These are phyloP conservation scores for Nepenthes gracilis DNA, from an alignment of 148 eudicot genomes.

Conservation along the genomic window DNA sequence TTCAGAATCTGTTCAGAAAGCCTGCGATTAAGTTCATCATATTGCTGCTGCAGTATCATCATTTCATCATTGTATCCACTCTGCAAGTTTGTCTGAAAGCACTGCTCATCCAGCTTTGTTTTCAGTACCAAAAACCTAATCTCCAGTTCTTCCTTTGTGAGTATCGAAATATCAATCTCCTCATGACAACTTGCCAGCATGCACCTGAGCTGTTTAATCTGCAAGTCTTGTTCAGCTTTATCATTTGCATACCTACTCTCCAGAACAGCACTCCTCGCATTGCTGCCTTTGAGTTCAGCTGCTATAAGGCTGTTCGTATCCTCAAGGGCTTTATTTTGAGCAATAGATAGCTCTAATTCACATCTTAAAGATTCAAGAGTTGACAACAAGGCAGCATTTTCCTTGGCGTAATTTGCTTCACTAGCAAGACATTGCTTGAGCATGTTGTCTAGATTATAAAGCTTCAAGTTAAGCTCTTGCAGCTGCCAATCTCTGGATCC, in stretches of 20 bases:
- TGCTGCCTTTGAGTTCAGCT: slow-evolving; percentile 33
- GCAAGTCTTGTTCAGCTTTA: slow-evolving; percentile 15
- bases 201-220: slow-evolving; percentile 16
- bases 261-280: slow-evolving; percentile 17
- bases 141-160: slow-evolving; percentile 49
- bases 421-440: slow-evolving; percentile 27
- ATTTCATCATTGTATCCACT: slow-evolving; percentile 30
- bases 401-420: slow-evolving; percentile 32
- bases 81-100: slow-evolving; percentile 10
- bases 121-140: slow-evolving; percentile 32
- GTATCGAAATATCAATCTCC: slow-evolving; percentile 37
- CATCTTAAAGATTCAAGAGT: slow-evolving; percentile 31
- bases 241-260: slow-evolving; percentile 14
- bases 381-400: slow-evolving; percentile 28
- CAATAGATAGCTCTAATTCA: slow-evolving; percentile 27
- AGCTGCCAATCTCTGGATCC: slow-evolving; percentile 19
- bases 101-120: slow-evolving; percentile 42
- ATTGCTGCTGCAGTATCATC: slow-evolving; percentile 26
- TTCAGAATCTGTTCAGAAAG: slow-evolving; percentile 72
- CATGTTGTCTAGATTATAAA: slow-evolving; percentile 21
- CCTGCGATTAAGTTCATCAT: slow-evolving; percentile 45
- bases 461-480: slow-evolving; percentile 26
- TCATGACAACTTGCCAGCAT: slow-evolving; percentile 21
- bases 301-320: slow-evolving; percentile 22
- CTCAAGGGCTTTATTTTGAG: slow-evolving; percentile 33